Base-by-base conservation (phyloP, 2,329 filamentous ascomycete genomes). In the Penicillium sp. region DNA sequence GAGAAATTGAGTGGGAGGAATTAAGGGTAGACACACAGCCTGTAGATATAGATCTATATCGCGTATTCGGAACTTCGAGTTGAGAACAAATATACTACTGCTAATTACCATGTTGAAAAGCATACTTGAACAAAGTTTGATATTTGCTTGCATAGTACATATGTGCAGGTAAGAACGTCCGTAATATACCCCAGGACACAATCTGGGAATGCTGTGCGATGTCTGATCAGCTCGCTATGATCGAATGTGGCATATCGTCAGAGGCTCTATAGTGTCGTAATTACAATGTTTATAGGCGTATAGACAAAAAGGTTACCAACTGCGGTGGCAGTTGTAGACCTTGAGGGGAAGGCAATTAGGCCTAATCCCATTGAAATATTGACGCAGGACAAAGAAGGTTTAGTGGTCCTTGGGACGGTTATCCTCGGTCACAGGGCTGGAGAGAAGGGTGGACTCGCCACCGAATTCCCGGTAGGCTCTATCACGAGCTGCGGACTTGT, bases 391-490 rank as follows among this genome's bases (percentile, higher is more conserved):
- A 13, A n/a, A n/a, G 2, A 15, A 18, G 2, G 8, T 42, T 43
- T 47, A 56, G 44, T 56, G 54, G 27, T 40, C 47, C 42, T 56
- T 56, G 37, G 51, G 50, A n/a, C 44, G 41, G 33, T 49, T 32
- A 13, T 52, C 54, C 20, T 54, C 49, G 7, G n/a, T n/a, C 18
- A 45, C 47, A 9, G 43, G 32, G 25, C 18, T 41, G n/a, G 51
- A 48, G 40, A 48, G 47, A 13, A 54, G 41, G 15, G 53, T 46
- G 3, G 53, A 47, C 24, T 69, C 65, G 43, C 66, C 68, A 38
- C 33, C 33, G 18, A 71, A 62, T 24, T 64, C 62, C 44, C 66
- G 68, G 51, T 68, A 72, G 8, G 60, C 66, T 38, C 62, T 56
- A 37, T 72, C 70, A 25, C 67, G 63, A 37, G 66, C 66, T 6